Percentiles rank a stretch among this genome's conserved stretches.
Conservation (phyloP, 257 asterid genomes). For the Perilla frutescens region DNA sequence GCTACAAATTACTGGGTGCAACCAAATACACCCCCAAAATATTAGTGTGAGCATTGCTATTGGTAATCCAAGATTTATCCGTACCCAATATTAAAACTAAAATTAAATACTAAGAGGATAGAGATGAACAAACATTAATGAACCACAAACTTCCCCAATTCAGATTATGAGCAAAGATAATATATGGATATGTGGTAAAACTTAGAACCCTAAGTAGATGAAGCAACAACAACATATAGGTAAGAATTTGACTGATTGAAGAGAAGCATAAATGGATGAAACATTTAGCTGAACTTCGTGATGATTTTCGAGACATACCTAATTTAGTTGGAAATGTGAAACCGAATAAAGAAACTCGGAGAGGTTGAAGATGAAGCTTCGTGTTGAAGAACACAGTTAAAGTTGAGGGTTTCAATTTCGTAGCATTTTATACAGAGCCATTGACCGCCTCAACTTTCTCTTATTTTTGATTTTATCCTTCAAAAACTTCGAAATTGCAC, state of each 20-base stretch:
- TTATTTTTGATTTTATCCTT: conserved; percentile 11
- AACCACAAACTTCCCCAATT: not conserved
- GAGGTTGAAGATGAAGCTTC: conserved; percentile 28
- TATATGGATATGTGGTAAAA: not conserved
- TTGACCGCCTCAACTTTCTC: conserved; percentile 2
- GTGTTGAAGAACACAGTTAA: conserved; percentile 3
- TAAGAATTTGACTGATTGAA: not conserved
- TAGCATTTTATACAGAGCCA: not conserved
- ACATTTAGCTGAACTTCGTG: not conserved
- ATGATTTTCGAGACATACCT: not conserved
- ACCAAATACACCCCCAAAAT: not conserved
- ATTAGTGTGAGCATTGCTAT: not conserved
- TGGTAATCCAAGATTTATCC: not conserved
- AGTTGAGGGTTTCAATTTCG: not conserved
- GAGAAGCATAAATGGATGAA: not conserved
- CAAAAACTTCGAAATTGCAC: not conserved
- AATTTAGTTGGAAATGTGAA: conserved; percentile 21
- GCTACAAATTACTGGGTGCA: not conserved
- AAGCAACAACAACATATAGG: not conserved
- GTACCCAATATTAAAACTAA: not conserved
- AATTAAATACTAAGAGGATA: not conserved
- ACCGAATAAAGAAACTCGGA: not conserved
- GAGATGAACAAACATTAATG: not conserved
- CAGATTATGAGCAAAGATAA: not conserved
- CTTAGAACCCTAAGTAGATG: conserved; percentile 17